A percentile compares a stretch with the other conserved stretches of the same genome.
These are phyloP conservation scores for Lipomyces yamadae DNA, from an alignment of 805 yeast species.

Conservation along the genomic window DNA sequence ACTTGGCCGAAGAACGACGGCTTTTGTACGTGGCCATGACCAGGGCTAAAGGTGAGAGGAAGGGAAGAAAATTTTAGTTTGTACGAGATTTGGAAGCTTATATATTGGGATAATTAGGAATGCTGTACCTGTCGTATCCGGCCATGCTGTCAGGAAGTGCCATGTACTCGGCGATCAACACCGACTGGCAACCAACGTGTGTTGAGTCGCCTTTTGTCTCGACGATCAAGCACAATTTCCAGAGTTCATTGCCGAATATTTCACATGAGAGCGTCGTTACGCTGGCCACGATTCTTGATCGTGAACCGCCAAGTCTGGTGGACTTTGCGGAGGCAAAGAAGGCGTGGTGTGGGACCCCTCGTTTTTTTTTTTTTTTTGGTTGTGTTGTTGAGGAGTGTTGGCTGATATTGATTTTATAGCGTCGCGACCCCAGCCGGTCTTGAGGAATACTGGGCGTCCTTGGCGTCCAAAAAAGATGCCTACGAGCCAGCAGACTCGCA, in stretches of 20 bases:
- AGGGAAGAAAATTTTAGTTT: too few relatives aligned
- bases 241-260: constrained; percentile 9
- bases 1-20: constrained; percentile 73
- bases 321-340: constrained; percentile 15
- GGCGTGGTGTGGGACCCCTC: constrained; percentile 35
- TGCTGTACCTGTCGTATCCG: constrained; percentile 24
- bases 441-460: constrained; percentile 5
- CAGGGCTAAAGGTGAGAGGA: constrained; percentile 62
- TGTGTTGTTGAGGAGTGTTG: neutral
- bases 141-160: neutral
- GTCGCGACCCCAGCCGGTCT: neutral
- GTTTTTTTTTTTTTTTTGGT: neutral
- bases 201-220: constrained; percentile 15
- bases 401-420: neutral
- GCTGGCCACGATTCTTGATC: constrained; percentile 17
- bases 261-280: constrained; percentile 1
- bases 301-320: constrained; percentile 17
- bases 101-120: constrained; percentile 2
- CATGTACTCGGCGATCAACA: constrained; percentile 5
- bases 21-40: constrained; percentile 88
- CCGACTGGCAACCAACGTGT: neutral
- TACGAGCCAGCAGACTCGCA: constrained; percentile 1
- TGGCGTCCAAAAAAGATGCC: neutral
- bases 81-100: too few relatives aligned
- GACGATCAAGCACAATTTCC: constrained; percentile 7